phyloP scores from a whole-genome alignment of 371 early-diverging fungal species.

The Batkoa obscura region DNA sequence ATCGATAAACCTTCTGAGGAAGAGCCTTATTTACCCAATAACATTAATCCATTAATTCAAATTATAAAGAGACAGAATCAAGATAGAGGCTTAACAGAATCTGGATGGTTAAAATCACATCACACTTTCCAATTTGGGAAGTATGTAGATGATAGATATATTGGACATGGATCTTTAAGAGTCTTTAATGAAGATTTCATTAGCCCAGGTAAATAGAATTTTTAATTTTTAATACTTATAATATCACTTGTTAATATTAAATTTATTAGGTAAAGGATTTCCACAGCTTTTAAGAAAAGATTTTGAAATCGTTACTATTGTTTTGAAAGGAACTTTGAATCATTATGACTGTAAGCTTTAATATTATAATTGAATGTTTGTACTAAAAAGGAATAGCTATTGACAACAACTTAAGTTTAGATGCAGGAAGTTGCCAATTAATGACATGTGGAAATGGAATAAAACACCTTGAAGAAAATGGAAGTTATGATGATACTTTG shows the following conservation, averaged over 20 bases:
- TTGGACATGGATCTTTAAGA: slow-evolving; percentile 1
- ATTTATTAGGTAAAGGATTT: neutral
- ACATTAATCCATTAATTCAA: no score
- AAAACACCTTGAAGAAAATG: neutral
- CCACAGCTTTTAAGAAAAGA: slow-evolving; percentile 3
- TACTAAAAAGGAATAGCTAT: neutral
- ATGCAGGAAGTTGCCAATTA: neutral
- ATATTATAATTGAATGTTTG: neutral
- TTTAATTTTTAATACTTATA: neutral
- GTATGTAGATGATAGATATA: neutral
- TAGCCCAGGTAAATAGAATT: neutral
- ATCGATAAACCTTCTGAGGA: no score
- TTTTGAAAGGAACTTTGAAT: neutral
- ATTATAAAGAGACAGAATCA: neutral
- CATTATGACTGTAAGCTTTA: slow-evolving; percentile 4
- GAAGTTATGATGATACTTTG: neutral
- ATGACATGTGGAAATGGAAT: slow-evolving; percentile 6
- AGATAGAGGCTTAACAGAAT: neutral
- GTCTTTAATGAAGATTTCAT: slow-evolving; percentile 5
- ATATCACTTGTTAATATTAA: no score
- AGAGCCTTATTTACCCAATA: no score
- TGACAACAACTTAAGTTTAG: neutral
- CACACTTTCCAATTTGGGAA: slow-evolving; percentile 2
- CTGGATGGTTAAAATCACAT: neutral
- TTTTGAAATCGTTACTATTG: slow-evolving; percentile 3